These are phyloP conservation scores for Kwoniella mangroviensis DNA, from an alignment of 768 basidiomycete species.

Conservation along the genomic window DNA sequence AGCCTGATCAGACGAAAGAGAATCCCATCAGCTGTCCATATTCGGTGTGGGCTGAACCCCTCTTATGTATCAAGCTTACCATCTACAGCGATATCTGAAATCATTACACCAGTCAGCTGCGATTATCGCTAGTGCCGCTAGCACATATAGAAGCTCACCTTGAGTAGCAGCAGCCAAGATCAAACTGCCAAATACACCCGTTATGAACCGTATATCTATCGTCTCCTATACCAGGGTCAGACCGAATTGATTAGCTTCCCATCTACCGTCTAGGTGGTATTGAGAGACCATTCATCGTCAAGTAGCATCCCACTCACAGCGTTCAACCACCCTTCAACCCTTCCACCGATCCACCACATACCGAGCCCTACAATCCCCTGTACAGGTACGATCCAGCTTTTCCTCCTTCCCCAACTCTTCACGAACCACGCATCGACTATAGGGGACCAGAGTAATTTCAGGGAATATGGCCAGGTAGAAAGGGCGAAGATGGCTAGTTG, in stretches of 20 bases:
- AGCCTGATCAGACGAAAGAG: conserved; percentile 39
- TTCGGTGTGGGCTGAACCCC: background rate
- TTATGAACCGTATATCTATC: conserved; percentile 76
- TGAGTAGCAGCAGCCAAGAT: conserved; percentile 97
- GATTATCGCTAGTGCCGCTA: conserved; percentile 2
- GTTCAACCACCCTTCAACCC: conserved; percentile 75
- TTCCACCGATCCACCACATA: conserved; percentile 61
- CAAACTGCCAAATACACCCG: conserved; percentile 81
- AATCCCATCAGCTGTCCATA: background rate
- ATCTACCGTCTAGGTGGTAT: background rate
- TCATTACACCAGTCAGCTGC: conserved; percentile 60
- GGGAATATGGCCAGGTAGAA: conserved; percentile 77
- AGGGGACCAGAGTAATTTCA: conserved; percentile 96
- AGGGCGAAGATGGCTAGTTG: conserved; percentile 93
- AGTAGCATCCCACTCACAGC: conserved; percentile 63
- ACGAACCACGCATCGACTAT: conserved; percentile 91
- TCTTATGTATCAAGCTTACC: conserved; percentile 59
- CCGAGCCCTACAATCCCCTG: conserved; percentile 84
- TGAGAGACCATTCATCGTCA: too few species aligned
- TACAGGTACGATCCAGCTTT: conserved; percentile 99
- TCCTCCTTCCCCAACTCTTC: conserved; percentile 75
- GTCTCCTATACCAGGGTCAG: conserved; percentile 61
- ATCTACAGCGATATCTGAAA: conserved; percentile 94
- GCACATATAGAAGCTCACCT: conserved; percentile 63
- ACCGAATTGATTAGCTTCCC: background rate